A percentile compares a stretch with the other conserved stretches of the same genome.
Evolutionary conservation across 1,284 basidiomycete species (phyloP).

Genomic region (Vanrija pseudolonga): DNA sequence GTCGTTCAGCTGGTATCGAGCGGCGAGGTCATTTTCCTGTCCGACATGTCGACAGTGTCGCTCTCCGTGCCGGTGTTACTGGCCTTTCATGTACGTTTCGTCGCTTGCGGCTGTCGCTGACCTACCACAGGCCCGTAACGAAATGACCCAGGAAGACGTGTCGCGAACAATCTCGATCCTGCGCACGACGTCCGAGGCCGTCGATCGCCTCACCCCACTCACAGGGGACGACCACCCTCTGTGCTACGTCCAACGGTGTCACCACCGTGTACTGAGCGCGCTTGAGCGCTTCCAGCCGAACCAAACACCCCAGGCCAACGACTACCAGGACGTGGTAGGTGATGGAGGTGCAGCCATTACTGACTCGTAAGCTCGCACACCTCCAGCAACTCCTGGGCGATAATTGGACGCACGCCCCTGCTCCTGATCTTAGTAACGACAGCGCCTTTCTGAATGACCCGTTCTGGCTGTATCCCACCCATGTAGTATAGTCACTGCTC

Average conservation of each 20-base stretch:
- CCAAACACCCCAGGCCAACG: too few relatives aligned
- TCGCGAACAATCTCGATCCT: not conserved
- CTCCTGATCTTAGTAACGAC: too few relatives aligned
- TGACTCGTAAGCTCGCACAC: too few relatives aligned
- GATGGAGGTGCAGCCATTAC: too few relatives aligned
- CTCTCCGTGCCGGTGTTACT: not conserved
- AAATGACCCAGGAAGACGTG: not conserved
- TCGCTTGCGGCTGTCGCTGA: not conserved
- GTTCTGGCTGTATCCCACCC: too few relatives aligned
- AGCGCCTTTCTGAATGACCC: too few relatives aligned
- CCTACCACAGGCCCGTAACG: not conserved
- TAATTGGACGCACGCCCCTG: too few relatives aligned
- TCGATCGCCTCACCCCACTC: not conserved
- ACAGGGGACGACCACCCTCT: not conserved
- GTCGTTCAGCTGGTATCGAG: not conserved
- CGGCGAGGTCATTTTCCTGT: constrained; percentile 2
- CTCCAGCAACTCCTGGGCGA: too few relatives aligned
- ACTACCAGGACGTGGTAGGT: too few relatives aligned
- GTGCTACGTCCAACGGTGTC: constrained; percentile 4
- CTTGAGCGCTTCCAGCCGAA: not conserved
- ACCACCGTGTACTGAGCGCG: constrained; percentile 4
- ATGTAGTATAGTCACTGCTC: too few relatives aligned
- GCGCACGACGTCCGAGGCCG: not conserved
- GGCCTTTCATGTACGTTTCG: not conserved
- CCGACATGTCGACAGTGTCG: not conserved